These are phyloP conservation scores for Blastocystis sp. DNA, from an alignment of 352 stramenopile genomes.

Conservation along the genomic window DNA sequence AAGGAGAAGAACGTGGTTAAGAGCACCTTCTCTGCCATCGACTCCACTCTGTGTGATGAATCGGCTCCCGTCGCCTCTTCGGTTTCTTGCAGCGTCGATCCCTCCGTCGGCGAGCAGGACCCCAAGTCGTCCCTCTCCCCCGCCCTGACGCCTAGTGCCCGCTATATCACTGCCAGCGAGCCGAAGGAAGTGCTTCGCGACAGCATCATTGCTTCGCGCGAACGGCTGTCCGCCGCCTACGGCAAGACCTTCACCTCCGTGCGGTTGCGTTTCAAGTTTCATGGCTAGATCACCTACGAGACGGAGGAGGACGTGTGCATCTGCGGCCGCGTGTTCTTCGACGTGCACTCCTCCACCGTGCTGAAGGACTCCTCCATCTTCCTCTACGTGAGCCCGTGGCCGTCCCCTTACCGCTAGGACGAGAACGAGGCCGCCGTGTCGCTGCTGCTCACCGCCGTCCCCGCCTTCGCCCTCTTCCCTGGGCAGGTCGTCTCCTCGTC, in stretches of 20 bases:
- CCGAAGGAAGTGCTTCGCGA: neutral
- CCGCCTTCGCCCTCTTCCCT: slow-evolving; percentile 31
- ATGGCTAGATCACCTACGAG: slow-evolving; percentile 39
- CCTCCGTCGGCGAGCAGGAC: slow-evolving; percentile 31
- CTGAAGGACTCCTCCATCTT: slow-evolving; percentile 23
- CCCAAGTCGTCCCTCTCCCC: neutral
- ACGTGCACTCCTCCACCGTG: neutral
- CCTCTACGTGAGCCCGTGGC: neutral
- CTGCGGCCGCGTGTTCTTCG: slow-evolving; percentile 31
- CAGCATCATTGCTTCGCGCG: neutral
- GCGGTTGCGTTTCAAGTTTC: neutral
- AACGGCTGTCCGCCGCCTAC: slow-evolving; percentile 18
- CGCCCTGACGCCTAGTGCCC: neutral
- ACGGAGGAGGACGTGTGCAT: slow-evolving; percentile 30
- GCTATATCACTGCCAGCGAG: neutral
- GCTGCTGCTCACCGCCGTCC: slow-evolving; percentile 6
- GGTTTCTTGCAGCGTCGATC: neutral
- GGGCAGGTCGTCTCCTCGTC: neutral
- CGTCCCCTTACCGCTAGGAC: neutral
- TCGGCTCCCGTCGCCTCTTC: neutral
- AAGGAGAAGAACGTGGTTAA: slow-evolving; percentile 35
- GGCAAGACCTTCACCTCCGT: slow-evolving; percentile 45
- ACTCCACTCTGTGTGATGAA: slow-evolving; percentile 6
- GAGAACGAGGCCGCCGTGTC: slow-evolving; percentile 42
- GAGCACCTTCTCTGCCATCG: neutral